Base-by-base conservation (phyloP, 306 rosid genomes). In the Prunus salicina region DNA sequence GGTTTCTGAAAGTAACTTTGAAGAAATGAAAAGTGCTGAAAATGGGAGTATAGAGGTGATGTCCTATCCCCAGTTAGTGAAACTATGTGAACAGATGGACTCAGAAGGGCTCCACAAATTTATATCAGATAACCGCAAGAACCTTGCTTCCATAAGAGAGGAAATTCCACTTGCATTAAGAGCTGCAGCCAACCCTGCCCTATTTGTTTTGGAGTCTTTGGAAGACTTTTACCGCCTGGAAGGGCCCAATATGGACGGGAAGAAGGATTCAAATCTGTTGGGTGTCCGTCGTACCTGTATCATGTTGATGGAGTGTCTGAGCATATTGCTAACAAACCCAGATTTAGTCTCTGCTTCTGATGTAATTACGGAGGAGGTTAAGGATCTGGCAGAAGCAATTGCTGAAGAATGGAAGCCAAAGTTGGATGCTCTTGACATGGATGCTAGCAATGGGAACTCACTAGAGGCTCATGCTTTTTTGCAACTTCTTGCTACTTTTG, bases 381-480 rank as follows among this genome's bases (percentile, higher is more conserved):
- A 87, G 85, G 82, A 79, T 66, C 79, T 86, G 84, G 99, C 99
- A 50, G 91, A 89, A 84, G 73, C 78, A 82, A 87, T 91, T 72
- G 91, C 93, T 77, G 96, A 90, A 82, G 90, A 87, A 71, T 96
- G 99, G 99, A 96, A 92, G 64, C 99, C 99, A 15, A 96, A 80
- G 84, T 80, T 96, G 82, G 98, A 91, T 64, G 80, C 89, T 67
- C 97, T 96, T 76, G 98, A 96, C 85, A 80, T 92, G 80, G 99
- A 96, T 87, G 99, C 92, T 63, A 87, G 92, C 90, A 89, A 91
- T 71, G 99, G 99, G 77, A 96, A 92, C 87, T 92, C 98, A 69
- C 68, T 96, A 71, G 97, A 96, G 88, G 99, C 99, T 86, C 99
- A 96, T 82, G 99, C 98, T 24, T 96, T 96, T 87, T 87, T 96